These are phyloP conservation scores for Exophiala mesophila DNA, from an alignment of 2,329 filamentous ascomycete species.

Conservation along the genomic window DNA sequence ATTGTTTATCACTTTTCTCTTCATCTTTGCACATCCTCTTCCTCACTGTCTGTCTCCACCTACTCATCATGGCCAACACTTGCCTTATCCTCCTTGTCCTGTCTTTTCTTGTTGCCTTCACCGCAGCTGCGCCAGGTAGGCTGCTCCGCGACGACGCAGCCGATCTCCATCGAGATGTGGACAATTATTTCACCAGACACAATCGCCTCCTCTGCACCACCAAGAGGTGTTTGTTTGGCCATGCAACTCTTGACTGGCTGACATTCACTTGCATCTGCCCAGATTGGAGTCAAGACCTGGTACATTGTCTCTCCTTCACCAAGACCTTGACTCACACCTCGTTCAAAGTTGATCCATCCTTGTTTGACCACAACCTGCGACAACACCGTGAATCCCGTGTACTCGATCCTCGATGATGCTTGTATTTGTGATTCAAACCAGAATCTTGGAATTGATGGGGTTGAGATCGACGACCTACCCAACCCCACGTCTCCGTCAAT, in stretches of 20 bases:
- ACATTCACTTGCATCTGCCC: conserved; percentile 13
- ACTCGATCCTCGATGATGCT: conserved; percentile 11
- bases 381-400: conserved; percentile 11
- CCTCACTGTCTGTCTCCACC: neutral
- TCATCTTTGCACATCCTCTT: neutral
- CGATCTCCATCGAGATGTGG: too few relatives aligned
- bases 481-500: too few relatives aligned
- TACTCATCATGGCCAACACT: too few relatives aligned
- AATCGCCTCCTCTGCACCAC: neutral
- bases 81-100: conserved; percentile 2
- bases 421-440: conserved; percentile 11
- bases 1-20: neutral
- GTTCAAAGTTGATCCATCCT: conserved; percentile 5
- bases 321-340: neutral
- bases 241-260: conserved; percentile 6
- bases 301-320: neutral
- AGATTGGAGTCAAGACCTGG: conserved; percentile 1
- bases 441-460: too few relatives aligned
- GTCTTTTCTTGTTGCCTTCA: conserved; percentile 1
- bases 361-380: conserved; percentile 9
- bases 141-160: too few relatives aligned
- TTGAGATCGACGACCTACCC: too few relatives aligned
- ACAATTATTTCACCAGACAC: too few relatives aligned
- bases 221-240: conserved; percentile 14
- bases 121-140: conserved; percentile 12